Evolutionary conservation across 2,329 filamentous ascomycete genomes (phyloP).

Genomic region (Ceratocystis smalleyi): DNA sequence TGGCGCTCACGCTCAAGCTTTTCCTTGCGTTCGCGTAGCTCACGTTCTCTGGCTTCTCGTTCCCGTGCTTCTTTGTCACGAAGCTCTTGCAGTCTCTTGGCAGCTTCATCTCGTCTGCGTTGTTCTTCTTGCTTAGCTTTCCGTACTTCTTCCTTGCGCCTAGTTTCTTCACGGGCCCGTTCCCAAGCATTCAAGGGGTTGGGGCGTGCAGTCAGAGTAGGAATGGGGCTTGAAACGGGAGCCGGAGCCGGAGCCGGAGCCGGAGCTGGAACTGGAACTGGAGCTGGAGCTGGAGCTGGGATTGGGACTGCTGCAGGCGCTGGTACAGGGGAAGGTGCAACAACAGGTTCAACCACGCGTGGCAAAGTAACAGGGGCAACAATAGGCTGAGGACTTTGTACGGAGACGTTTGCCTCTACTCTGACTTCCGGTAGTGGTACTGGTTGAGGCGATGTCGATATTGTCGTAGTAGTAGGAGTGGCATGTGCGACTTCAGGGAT

Average conservation of each 20-base stretch:
- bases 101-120: conserved; percentile 41
- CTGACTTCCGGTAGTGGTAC: neutral
- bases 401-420: neutral
- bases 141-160: conserved; percentile 47
- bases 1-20: conserved; percentile 16
- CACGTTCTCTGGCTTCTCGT: conserved; percentile 27
- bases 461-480: neutral
- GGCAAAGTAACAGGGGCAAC: neutral
- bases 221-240: neutral
- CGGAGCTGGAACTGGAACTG: neutral
- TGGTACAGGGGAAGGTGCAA: neutral
- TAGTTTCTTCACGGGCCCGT: conserved; percentile 51
- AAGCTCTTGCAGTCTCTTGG: conserved; percentile 37
- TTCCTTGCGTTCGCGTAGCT: conserved; percentile 16
- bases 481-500: neutral
- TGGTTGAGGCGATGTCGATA: neutral
- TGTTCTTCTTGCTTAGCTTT: conserved; percentile 45
- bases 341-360: neutral
- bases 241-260: neutral
- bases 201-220: neutral
- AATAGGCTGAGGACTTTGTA: neutral
- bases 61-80: conserved; percentile 41
- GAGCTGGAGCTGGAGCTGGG: neutral
- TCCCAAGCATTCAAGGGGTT: conserved; percentile 38
- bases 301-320: neutral